Base-by-base conservation (phyloP, 768 basidiomycete genomes). In the Tubosaeta sp. region DNA sequence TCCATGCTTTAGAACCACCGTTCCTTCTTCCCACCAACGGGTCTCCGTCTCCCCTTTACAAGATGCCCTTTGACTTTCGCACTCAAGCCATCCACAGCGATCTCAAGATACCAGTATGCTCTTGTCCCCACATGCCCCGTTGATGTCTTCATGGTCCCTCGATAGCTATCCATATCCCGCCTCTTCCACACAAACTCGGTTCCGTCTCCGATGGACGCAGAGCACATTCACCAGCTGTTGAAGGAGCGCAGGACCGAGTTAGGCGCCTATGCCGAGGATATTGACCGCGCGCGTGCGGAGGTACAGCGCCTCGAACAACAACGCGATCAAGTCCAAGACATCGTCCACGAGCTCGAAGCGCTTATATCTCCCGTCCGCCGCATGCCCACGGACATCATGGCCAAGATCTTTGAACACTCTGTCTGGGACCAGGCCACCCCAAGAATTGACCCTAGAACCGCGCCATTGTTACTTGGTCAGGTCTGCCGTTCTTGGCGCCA, bases 401-500 rank as follows among this genome's bases (percentile, higher is more conserved):
- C 51, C 14, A 63, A 48, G 8, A 14, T 67, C 25, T 67, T 67
- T 36, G 63, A 65, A 30, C 55, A 56, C 22, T 69, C 54, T 24
- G 24, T 59, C 7, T 49, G 10, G 8, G 63, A 59, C 24, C 44
- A 57, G 10, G 41, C 35, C 14, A 36, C 9, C 13, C 56, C 48
- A 4, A 56, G 14, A 27, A 45, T 48, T 11, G 55, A 58, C 46
- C 53, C 65, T 9, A 35, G 21, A 10, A 30, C 30, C 5, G 57
- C 60, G 0, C 68, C 66, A 0, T 35, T 70, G 16, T 29, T 70
- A 7, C 62, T 69, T 40, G 51, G 35, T 4, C 68, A 68, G 32
- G 53, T 69, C 46, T 69, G 66, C 55, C 59, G 62, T 34, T 60
- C 68, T 19, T 67, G 66, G 66, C 57, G 63, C n/a, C 48, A 47